These are phyloP conservation scores for Aureobasidium mangrovei DNA, from an alignment of 2,329 filamentous ascomycete genomes.

Conservation along the genomic window DNA sequence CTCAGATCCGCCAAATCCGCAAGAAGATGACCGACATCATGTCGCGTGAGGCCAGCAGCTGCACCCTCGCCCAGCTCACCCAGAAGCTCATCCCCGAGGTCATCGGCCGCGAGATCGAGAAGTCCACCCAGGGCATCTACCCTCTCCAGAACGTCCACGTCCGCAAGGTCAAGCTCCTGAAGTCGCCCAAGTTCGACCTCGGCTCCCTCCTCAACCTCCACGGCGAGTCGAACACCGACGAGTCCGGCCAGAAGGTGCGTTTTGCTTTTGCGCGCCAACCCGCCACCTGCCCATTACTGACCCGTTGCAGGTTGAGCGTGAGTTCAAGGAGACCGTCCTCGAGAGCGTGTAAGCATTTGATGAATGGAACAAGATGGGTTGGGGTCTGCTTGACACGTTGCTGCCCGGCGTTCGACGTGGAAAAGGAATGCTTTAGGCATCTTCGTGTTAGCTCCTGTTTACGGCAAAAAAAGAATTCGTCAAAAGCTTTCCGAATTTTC, in stretches of 20 bases:
- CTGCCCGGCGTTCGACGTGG: slow-evolving; percentile 17
- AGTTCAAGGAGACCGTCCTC: slow-evolving; percentile 98
- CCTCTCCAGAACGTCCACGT: slow-evolving; percentile 99
- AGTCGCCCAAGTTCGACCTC: slow-evolving; percentile 98
- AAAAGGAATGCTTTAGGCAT: slow-evolving; percentile 17
- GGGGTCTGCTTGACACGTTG: slow-evolving; percentile 14
- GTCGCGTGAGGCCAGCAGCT: slow-evolving; percentile 85
- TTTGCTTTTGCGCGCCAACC: not conserved
- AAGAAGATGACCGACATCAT: slow-evolving; percentile 99
- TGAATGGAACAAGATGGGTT: slow-evolving; percentile 15
- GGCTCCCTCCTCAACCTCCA: slow-evolving; percentile 92
- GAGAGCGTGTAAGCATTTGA: slow-evolving; percentile 68
- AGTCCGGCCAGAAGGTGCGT: slow-evolving; percentile 87
- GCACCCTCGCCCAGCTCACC: slow-evolving; percentile 91
- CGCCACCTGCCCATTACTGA: not conserved
- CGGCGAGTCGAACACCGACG: slow-evolving; percentile 92
- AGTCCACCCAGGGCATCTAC: slow-evolving; percentile 98
- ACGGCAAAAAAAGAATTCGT: slow-evolving; percentile 18
- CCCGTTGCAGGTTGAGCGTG: slow-evolving; percentile 54
- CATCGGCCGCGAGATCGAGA: slow-evolving; percentile 99
- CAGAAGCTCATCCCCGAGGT: slow-evolving; percentile 99
- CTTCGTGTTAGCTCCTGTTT: slow-evolving; percentile 18
- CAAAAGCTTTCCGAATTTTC: slow-evolving; percentile 11
- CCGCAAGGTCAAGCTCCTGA: slow-evolving; percentile 99
- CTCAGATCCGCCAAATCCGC: slow-evolving; percentile 95